These are phyloP conservation scores for Botryococcus braunii DNA, from an alignment of 163 green algal genomes.

Conservation along the genomic window DNA sequence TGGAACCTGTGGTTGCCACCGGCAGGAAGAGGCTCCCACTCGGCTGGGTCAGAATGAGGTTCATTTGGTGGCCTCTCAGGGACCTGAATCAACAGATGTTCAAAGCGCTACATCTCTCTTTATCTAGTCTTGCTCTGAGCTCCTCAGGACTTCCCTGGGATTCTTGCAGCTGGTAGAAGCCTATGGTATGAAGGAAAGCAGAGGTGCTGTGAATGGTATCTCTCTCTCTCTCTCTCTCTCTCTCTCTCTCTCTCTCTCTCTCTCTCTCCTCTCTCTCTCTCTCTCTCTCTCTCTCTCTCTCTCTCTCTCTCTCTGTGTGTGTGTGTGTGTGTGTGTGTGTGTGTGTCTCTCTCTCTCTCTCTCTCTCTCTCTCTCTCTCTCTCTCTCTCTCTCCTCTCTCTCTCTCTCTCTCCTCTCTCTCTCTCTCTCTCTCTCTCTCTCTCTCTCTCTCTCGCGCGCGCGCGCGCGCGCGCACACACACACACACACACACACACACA, in stretches of 20 bases:
- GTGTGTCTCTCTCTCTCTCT: too few species aligned
- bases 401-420: background rate
- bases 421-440: background rate
- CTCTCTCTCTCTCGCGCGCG: too few species aligned
- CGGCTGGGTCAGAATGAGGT: background rate
- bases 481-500: background rate
- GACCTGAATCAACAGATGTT: background rate
- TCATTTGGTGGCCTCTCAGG: background rate
- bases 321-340: too few species aligned
- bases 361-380: too few species aligned
- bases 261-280: background rate
- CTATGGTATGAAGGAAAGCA: background rate
- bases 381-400: too few species aligned
- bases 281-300: background rate
- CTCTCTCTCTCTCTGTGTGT: too few species aligned
- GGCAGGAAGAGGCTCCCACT: too few species aligned
- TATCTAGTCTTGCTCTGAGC: too few species aligned
- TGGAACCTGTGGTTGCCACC: too few species aligned
- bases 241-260: background rate
- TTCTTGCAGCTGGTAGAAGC: too few species aligned
- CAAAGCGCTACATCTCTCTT: background rate
- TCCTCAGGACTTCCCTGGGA: too few species aligned
- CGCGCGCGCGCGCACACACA: too few species aligned
- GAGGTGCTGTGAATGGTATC: background rate
- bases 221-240: background rate